A percentile compares a stretch with the other conserved stretches of the same genome.
These are phyloP conservation scores for Dimargaris xerosporica DNA, from an alignment of 192 early-diverging fungal species.

Conservation along the genomic window DNA sequence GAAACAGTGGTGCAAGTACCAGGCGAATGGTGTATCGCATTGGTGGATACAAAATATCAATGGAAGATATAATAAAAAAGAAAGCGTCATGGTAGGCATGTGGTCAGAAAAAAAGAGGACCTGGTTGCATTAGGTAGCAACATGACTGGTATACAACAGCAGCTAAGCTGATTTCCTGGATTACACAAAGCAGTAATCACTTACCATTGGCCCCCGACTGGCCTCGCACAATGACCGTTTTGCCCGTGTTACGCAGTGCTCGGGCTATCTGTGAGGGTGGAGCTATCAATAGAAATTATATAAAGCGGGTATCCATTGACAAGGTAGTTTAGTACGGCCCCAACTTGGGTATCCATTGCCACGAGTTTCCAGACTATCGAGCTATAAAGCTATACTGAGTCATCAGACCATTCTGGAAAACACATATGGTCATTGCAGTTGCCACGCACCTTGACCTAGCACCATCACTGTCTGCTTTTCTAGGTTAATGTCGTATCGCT, in stretches of 20 bases:
- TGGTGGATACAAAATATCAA: not conserved
- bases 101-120: not conserved
- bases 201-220: conserved; percentile 42
- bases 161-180: not conserved
- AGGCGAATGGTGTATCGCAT: not conserved
- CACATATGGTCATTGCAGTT: not conserved
- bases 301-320: conserved; percentile 1
- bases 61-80: not conserved
- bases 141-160: not conserved
- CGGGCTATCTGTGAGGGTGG: conserved; percentile 47
- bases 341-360: not conserved
- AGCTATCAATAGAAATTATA: conserved; percentile 17
- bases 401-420: not conserved
- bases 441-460: conserved; percentile 39
- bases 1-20: not conserved
- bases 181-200: not conserved
- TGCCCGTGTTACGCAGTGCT: conserved; percentile 53
- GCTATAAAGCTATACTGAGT: not conserved
- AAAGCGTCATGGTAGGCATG: not conserved
- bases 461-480: conserved; percentile 57
- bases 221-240: conserved; percentile 61
- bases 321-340: conserved; percentile 2
- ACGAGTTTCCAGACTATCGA: not conserved
- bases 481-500: conserved; percentile 47
- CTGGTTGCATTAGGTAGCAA: not conserved